Evolutionary conservation across 2,329 filamentous ascomycete species (phyloP).

Genomic region (Trichoderma cornu-damae): DNA sequence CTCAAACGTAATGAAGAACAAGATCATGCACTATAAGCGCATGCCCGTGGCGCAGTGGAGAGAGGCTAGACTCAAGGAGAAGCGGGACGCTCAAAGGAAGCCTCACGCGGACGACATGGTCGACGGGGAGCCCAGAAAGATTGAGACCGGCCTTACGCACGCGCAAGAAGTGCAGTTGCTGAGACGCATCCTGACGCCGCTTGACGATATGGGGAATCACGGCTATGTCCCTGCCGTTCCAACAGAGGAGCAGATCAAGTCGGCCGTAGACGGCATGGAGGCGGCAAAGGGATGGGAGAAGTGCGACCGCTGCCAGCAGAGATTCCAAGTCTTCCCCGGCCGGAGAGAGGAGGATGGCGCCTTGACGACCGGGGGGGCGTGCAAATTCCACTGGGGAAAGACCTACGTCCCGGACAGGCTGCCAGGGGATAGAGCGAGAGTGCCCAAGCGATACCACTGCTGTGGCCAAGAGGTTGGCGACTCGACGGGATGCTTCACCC

Average conservation of each 20-base stretch:
- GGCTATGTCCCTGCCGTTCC: conserved; percentile 73
- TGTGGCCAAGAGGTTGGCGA: conserved; percentile 72
- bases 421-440: conserved; percentile 51
- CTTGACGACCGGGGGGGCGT: conserved; percentile 70
- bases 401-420: conserved; percentile 54
- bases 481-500: conserved; percentile 66
- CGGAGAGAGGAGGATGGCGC: conserved; percentile 71
- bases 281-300: conserved; percentile 73
- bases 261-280: conserved; percentile 59
- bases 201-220: conserved; percentile 57
- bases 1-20: conserved; percentile 75
- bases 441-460: conserved; percentile 65
- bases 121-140: conserved; percentile 40
- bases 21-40: conserved; percentile 68
- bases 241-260: conserved; percentile 58
- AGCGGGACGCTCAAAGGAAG: conserved; percentile 31
- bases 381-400: conserved; percentile 76
- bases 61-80: conserved; percentile 47
- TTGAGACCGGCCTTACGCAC: conserved; percentile 65
- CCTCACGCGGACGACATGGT: conserved; percentile 30
- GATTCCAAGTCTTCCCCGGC: conserved; percentile 90
- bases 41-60: conserved; percentile 71
- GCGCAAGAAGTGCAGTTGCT: conserved; percentile 65
- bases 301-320: conserved; percentile 78
- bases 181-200: conserved; percentile 56